Base-by-base conservation (phyloP, 352 stramenopile species). In the Phytophthora constricta region DNA sequence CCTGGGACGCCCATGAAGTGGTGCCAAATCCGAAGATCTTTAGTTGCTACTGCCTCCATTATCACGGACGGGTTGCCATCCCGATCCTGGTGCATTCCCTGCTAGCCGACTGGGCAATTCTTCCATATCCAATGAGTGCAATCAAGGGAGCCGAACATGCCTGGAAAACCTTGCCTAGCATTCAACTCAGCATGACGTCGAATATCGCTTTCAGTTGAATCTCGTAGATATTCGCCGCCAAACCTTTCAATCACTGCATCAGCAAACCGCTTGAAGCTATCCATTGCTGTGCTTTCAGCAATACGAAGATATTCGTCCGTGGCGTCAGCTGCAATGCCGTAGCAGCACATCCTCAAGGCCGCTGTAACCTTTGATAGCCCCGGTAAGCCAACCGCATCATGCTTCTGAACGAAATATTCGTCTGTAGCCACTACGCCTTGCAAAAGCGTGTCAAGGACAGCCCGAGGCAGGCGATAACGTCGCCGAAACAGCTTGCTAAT, bases 111-210 rank as follows among this genome's bases (percentile, higher is more conserved):
- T 17, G 68, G 20, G n/a, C 62, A 76, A 46, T 72, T 76, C 43
- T 76, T 68, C n/a, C 63, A 76, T 13, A 19, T 2, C 50, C 68
- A 71, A 27, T 68, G 62, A 1, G 52, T 72, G 25, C 68, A 71
- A 26, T 76, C 68, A 0, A 76, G 17, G 4, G 33, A 65, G 10
- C 68, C 62, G 22, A 76, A 64, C 62, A 76, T 68, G 0, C 68
- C 56, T n/a, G 5, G 51, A 39, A 58, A 76, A 72, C 68, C 58
- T 20, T 58, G 46, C 5, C 3, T 5, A 2, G 26, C 47, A 31
- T 68, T 68, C 0, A 59, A 9, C 11, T 16, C 16, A 1, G 51
- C 28, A 0, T 65, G n/a, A n/a, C n/a, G 19, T 1, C 16, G 5
- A 13, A 72, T 28, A 34, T 72, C 31, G 13, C 17, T 34, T 22